These are phyloP conservation scores for Tuber calosporum DNA, from an alignment of 495 filamentous ascomycete species.

Conservation along the genomic window DNA sequence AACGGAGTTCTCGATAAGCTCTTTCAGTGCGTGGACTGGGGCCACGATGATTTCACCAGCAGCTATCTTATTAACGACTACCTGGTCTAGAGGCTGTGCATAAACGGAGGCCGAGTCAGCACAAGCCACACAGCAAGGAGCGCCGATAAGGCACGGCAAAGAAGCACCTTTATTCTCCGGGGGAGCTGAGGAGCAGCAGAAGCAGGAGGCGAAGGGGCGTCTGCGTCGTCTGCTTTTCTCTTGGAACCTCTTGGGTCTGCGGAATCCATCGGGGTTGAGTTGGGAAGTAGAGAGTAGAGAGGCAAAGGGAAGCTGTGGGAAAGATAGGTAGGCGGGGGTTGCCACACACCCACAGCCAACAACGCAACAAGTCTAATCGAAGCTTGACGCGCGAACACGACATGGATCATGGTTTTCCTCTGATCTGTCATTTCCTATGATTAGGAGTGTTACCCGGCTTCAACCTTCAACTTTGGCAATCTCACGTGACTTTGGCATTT, in stretches of 20 bases:
- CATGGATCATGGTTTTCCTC: constrained; percentile 18
- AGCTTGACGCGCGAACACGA: constrained; percentile 27
- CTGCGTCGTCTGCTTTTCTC: constrained; percentile 41
- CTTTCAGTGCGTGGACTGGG: constrained; percentile 93
- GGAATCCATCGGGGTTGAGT: constrained; percentile 26
- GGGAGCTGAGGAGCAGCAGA: constrained; percentile 26
- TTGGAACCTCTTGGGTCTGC: constrained; percentile 36
- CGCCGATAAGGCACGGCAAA: constrained; percentile 8
- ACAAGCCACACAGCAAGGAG: constrained; percentile 11
- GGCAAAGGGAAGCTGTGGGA: constrained; percentile 13
- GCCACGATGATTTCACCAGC: constrained; percentile 99
- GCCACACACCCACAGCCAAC: constrained; percentile 7
- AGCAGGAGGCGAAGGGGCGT: constrained; percentile 20
- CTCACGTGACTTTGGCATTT: constrained; percentile 17
- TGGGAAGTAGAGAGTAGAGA: constrained; percentile 12
- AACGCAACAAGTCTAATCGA: constrained; percentile 11
- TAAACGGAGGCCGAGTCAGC: constrained; percentile 16
- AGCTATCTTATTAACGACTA: constrained; percentile 98
- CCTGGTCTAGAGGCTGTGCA: constrained; percentile 72
- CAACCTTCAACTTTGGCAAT: background rate
- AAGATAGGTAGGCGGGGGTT: constrained; percentile 10
- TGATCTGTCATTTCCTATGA: constrained; percentile 11
- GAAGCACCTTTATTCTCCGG: constrained; percentile 43
- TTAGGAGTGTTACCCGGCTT: constrained; percentile 24
- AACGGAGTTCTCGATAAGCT: constrained; percentile 94